Conservation (phyloP, 2,329 filamentous ascomycete species). For the Aureobasidium lini region DNA sequence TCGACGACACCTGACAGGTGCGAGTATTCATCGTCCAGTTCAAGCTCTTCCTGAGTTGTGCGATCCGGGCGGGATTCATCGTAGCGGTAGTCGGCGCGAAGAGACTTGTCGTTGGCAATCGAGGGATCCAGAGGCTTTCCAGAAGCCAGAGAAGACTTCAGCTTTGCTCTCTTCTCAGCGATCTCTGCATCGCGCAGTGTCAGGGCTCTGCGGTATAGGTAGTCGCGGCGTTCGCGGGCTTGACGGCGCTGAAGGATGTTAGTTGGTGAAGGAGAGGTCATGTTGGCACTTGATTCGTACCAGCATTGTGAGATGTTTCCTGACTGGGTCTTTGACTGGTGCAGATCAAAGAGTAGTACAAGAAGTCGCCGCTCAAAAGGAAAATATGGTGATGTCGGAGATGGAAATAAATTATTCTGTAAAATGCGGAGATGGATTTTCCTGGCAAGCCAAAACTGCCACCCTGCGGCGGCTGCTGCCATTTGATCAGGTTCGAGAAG, state of each 20-base stretch:
- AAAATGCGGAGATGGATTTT: constrained; percentile 11
- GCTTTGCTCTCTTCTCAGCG: constrained; percentile 78
- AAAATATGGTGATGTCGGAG: constrained; percentile 1
- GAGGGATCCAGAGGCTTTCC: constrained; percentile 76
- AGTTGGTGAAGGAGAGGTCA: not conserved
- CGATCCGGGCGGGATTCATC: constrained; percentile 73
- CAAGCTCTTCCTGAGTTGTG: constrained; percentile 59
- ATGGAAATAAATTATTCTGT: constrained; percentile 7
- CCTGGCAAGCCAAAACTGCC: not conserved
- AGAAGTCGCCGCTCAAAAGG: not conserved
- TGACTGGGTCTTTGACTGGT: not conserved
- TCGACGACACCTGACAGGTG: constrained; percentile 87
- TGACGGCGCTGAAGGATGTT: constrained; percentile 48
- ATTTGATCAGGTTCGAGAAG: not conserved
- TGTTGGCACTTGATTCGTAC: not conserved
- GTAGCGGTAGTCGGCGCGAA: constrained; percentile 86
- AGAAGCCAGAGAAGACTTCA: constrained; percentile 78
- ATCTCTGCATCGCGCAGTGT: constrained; percentile 87
- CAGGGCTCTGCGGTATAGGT: constrained; percentile 84
- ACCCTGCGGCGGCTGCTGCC: not conserved
- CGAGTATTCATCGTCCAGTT: constrained; percentile 83
- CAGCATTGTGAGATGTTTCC: not conserved
- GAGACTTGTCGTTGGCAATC: constrained; percentile 76
- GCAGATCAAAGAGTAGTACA: not conserved
- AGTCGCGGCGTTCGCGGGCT: constrained; percentile 72